Percentiles rank a stretch among this genome's conserved stretches.
phyloP scores from a whole-genome alignment of 1,284 basidiomycete genomes.

The Ganoderma lucidum region DNA sequence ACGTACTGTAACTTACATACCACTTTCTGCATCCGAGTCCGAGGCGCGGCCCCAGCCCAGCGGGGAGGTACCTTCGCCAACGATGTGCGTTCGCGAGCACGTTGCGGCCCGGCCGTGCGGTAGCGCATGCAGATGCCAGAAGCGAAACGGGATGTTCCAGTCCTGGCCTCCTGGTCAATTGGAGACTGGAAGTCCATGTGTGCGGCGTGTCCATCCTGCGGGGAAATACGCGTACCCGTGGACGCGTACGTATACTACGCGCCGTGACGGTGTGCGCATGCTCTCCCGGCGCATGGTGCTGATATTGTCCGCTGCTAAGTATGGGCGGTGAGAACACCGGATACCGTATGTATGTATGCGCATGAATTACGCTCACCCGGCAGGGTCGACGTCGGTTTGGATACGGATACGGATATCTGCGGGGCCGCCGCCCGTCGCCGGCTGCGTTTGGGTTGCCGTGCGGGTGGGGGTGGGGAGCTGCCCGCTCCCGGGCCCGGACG shows the following conservation, averaged over 20 bases:
- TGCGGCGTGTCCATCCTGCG: neutral
- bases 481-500: neutral
- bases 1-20: neutral
- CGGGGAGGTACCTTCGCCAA: conserved; percentile 1
- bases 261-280: neutral
- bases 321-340: neutral
- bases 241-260: no score
- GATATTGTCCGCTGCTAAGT: neutral
- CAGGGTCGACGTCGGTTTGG: neutral
- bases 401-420: neutral
- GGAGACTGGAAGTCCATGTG: neutral
- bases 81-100: neutral
- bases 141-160: neutral
- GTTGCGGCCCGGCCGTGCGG: conserved; percentile 8
- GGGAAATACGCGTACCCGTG: neutral
- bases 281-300: no score
- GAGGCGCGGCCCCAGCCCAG: neutral
- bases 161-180: neutral
- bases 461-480: neutral
- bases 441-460: conserved; percentile 7
- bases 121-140: neutral
- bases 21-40: neutral
- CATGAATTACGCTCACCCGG: neutral
- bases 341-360: neutral
- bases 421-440: neutral